Conservation (phyloP, 148 eudicot species). For the Vaccinium vitisidaea region DNA sequence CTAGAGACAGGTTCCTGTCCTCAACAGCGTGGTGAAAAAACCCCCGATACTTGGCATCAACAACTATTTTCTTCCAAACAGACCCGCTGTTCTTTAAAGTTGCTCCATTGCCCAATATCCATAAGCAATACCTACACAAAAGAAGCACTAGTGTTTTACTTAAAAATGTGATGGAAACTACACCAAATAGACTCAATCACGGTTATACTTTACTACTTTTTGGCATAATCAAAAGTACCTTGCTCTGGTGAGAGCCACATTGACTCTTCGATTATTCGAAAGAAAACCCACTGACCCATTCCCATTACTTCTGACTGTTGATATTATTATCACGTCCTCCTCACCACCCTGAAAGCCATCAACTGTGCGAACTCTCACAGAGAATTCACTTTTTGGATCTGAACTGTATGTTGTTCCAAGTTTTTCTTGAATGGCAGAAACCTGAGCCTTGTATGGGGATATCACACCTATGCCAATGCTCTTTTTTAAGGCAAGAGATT, state of each 20-base stretch:
- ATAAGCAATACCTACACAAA: constrained; percentile 7
- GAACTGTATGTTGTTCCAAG: not conserved
- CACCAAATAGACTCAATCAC: not conserved
- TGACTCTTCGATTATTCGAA: not conserved
- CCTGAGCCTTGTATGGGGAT: constrained; percentile 6
- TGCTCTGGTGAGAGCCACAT: constrained; percentile 10
- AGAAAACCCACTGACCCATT: constrained; percentile 1
- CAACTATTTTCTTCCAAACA: not conserved
- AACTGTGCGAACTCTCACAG: constrained; percentile 5
- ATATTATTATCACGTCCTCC: constrained; percentile 8
- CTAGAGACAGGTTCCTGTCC: constrained; percentile 13
- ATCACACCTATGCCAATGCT: constrained; percentile 6
- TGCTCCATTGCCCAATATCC: not conserved
- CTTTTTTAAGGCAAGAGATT: not conserved
- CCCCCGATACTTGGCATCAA: constrained; percentile 4
- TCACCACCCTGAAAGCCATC: constrained; percentile 5
- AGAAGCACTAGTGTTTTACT: not conserved
- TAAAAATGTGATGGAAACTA: not conserved
- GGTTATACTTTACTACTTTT: not conserved
- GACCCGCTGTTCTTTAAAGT: constrained; percentile 1
- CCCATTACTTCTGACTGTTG: not conserved
- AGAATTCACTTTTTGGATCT: constrained; percentile 3
- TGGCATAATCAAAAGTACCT: not conserved
- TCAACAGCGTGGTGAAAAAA: not conserved
- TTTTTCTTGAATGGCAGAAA: not conserved